phyloP scores from a whole-genome alignment of 2,329 filamentous ascomycete genomes.

The Colletotrichum camelliae region DNA sequence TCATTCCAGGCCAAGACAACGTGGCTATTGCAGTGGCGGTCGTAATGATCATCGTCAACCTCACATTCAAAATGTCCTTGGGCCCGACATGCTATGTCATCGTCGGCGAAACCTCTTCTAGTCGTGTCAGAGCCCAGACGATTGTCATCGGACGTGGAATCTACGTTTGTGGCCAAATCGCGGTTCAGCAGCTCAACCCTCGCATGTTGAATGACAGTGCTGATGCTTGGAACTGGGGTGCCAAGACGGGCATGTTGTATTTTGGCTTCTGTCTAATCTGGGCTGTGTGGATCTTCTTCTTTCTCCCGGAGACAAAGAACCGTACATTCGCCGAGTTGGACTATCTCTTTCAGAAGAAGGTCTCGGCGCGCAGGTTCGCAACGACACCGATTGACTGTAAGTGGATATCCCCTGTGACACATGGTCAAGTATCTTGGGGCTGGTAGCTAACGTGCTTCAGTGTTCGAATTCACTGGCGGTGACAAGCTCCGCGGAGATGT shows the following conservation, averaged over 20 bases:
- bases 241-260: constrained; percentile 42
- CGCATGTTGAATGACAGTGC: constrained; percentile 36
- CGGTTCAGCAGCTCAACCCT: constrained; percentile 41
- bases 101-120: constrained; percentile 50
- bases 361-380: constrained; percentile 37
- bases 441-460: not conserved
- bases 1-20: constrained; percentile 26
- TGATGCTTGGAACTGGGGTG: constrained; percentile 39
- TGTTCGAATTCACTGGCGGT: not conserved
- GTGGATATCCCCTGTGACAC: not conserved
- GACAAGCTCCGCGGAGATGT: not conserved
- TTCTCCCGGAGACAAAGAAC: constrained; percentile 49
- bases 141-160: constrained; percentile 47
- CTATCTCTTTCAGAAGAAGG: constrained; percentile 46
- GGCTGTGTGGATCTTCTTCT: constrained; percentile 48
- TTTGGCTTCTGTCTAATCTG: constrained; percentile 45
- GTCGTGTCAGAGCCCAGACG: constrained; percentile 49
- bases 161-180: constrained; percentile 47
- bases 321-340: constrained; percentile 54
- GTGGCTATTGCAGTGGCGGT: constrained; percentile 38
- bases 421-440: not conserved
- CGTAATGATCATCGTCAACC: constrained; percentile 43
- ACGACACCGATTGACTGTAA: constrained; percentile 32
- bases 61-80: constrained; percentile 48
- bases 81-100: constrained; percentile 50